Base-by-base conservation (phyloP, 768 basidiomycete species). In the Sistotremastrum suecicum region DNA sequence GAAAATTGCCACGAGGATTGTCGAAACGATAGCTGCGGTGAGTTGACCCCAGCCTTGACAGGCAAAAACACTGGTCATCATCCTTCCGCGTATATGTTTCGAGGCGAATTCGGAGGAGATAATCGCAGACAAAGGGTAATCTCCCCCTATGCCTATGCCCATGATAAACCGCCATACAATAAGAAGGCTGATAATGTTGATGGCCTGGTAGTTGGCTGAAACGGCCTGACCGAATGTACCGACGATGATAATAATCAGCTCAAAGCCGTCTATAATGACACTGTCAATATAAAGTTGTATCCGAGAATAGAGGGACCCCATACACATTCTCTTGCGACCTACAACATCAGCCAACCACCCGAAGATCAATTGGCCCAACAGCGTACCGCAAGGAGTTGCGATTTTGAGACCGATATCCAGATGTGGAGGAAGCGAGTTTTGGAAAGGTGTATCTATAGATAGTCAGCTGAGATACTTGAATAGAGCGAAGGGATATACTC, bases 41-140 rank as follows among this genome's bases (percentile, higher is more conserved):
- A 68, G 60, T 51, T 70, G 67, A 34, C 70, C 70, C 61, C 64
- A 71, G 34, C 70, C 70, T 52, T 67, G 70, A 42, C 61, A 60
- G 28, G 69, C 62, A 54, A 71, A 70, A n/a, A 70, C 68, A 35
- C 67, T 67, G 42, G 69, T 60, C 68, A 72, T 70, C 59, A 72
- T 65, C 37, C 70, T 55, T 32, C 70, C 70, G 47, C 70, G 63
- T 46, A 67, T 69, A 34, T 65, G 56, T 20, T 61, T 63, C 9
- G 68, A 62, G n/a, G 70, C 65, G 54, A 72, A 72, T 51, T 72
- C 70, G 33, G 60, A 68, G 29, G 68, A 63, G 53, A 72, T 71
- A 48, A 68, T 63, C n/a, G 69, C 64, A 2, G 64, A 66, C 5
- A 71, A 53, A 12, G 70, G 70, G 53, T 70, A 71, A 46, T 71